phyloP scores from a whole-genome alignment of 2,329 filamentous ascomycete genomes.

The Penicillium italicum region DNA sequence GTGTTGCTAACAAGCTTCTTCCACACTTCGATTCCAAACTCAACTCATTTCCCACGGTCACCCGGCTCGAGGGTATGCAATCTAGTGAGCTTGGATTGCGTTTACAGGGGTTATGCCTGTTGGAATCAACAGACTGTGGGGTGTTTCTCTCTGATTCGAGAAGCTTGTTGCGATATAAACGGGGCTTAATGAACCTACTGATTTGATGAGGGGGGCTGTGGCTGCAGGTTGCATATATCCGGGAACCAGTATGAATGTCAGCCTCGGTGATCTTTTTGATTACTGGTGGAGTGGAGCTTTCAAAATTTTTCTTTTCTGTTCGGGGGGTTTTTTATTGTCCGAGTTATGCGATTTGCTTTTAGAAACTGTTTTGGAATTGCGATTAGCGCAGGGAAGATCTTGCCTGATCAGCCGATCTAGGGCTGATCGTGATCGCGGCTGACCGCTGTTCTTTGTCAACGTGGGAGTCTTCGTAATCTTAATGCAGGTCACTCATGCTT shows the following conservation, averaged over 20 bases:
- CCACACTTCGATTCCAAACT: not conserved
- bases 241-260: not conserved
- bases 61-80: not conserved
- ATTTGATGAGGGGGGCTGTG: not conserved
- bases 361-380: not conserved
- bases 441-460: constrained; percentile 10
- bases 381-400: not conserved
- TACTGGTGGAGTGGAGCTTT: not conserved
- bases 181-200: constrained; percentile 3
- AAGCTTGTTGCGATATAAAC: constrained; percentile 11
- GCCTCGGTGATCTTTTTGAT: not conserved
- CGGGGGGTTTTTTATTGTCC: not conserved
- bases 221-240: constrained; percentile 6
- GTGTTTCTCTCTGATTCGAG: constrained; percentile 5
- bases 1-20: constrained; percentile 12
- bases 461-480: constrained; percentile 4
- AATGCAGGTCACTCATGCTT: not conserved
- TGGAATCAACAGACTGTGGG: not conserved
- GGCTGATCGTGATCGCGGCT: constrained; percentile 9
- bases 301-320: not conserved
- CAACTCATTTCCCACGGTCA: not conserved
- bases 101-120: constrained; percentile 8
- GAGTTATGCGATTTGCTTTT: not conserved
- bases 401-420: constrained; percentile 1
- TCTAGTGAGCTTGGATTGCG: constrained; percentile 1